A percentile compares a stretch with the other conserved stretches of the same genome.
phyloP scores from a whole-genome alignment of 2,329 filamentous ascomycete species.

The Penicillium frequentans region DNA sequence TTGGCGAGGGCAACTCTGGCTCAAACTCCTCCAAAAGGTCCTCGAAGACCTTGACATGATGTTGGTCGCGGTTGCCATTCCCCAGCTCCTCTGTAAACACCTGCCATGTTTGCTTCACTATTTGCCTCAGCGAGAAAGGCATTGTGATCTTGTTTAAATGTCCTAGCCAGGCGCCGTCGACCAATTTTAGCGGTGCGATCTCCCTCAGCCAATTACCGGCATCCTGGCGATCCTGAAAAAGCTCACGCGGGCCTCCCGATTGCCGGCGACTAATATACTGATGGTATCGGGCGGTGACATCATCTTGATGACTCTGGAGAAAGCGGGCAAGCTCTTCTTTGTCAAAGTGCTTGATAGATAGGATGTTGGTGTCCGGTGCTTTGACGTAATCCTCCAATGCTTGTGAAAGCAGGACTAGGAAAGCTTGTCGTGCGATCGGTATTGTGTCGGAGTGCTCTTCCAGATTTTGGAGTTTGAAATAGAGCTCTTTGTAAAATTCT shows the following conservation, averaged over 20 bases:
- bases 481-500: slow-evolving; percentile 31
- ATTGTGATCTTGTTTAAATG: slow-evolving; percentile 48
- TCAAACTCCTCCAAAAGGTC: slow-evolving; percentile 34
- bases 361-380: slow-evolving; percentile 27
- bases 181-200: slow-evolving; percentile 47
- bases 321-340: slow-evolving; percentile 29
- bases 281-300: slow-evolving; percentile 33
- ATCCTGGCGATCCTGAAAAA: slow-evolving; percentile 36
- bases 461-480: slow-evolving; percentile 45
- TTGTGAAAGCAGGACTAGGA: slow-evolving; percentile 38
- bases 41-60: slow-evolving; percentile 45
- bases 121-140: slow-evolving; percentile 40
- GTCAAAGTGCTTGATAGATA: slow-evolving; percentile 25
- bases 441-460: slow-evolving; percentile 39
- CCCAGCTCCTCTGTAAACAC: slow-evolving; percentile 54
- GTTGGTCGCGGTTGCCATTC: slow-evolving; percentile 48
- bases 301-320: slow-evolving; percentile 31
- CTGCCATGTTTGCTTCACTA: slow-evolving; percentile 50
- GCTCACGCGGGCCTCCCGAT: slow-evolving; percentile 34
- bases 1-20: slow-evolving; percentile 30
- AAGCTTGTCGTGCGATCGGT: slow-evolving; percentile 30
- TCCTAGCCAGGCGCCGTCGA: slow-evolving; percentile 53
- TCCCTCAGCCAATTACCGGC: slow-evolving; percentile 44
- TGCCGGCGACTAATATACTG: slow-evolving; percentile 27
- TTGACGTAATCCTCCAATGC: slow-evolving; percentile 25